A percentile compares a stretch with the other conserved stretches of the same genome.
These are phyloP conservation scores for Dissophora globulifera DNA, from an alignment of 192 early-diverging fungal genomes.

Conservation along the genomic window DNA sequence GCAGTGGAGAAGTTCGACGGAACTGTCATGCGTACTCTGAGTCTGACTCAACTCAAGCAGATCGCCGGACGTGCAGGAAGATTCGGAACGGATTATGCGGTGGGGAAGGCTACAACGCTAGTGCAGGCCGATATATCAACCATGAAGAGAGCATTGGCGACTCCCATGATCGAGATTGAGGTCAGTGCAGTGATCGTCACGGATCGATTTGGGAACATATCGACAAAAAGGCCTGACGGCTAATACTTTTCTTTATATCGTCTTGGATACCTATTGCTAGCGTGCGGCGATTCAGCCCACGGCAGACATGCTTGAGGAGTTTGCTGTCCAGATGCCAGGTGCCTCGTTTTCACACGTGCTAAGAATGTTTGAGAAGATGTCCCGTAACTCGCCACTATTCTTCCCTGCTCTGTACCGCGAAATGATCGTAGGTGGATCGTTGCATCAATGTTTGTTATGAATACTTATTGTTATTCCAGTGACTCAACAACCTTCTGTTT, in stretches of 20 bases:
- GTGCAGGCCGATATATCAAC: slow-evolving; percentile 29
- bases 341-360: slow-evolving; percentile 42
- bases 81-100: slow-evolving; percentile 73
- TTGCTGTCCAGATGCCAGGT: slow-evolving; percentile 34
- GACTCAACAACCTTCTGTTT: background rate
- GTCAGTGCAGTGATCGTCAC: slow-evolving; percentile 6
- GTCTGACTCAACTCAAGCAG: slow-evolving; percentile 87
- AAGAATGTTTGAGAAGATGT: slow-evolving; percentile 39
- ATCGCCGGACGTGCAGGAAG: slow-evolving; percentile 94
- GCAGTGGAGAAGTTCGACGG: slow-evolving; percentile 87
- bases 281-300: slow-evolving; percentile 37
- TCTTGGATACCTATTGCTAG: background rate
- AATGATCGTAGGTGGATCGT: slow-evolving; percentile 52
- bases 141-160: slow-evolving; percentile 25
- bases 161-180: slow-evolving; percentile 24
- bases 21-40: slow-evolving; percentile 55
- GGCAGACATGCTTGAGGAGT: slow-evolving; percentile 35
- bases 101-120: slow-evolving; percentile 80
- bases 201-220: no score
- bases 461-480: background rate
- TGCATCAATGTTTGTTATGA: background rate
- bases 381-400: slow-evolving; percentile 36
- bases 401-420: slow-evolving; percentile 15
- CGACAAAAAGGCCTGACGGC: background rate
- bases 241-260: slow-evolving; percentile 11